Conservation (phyloP, 148 eudicot species). For the Vaccinium corymbosum region DNA sequence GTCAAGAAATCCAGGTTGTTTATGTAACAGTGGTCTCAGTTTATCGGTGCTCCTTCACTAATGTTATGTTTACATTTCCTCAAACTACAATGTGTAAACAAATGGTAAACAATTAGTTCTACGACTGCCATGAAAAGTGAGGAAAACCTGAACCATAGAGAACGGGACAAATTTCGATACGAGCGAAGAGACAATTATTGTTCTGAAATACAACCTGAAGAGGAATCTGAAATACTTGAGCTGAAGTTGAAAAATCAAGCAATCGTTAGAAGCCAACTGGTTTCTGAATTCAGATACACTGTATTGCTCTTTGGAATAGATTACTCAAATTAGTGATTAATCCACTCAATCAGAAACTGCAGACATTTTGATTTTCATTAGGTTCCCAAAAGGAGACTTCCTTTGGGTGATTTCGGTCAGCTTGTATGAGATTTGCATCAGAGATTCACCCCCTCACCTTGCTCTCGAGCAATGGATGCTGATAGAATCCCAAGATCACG, state of each 20-base stretch:
- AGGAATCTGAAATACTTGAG: background rate
- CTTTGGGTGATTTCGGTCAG: background rate
- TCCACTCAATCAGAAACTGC: background rate
- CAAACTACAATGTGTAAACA: no score
- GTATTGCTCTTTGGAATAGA: background rate
- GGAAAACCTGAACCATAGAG: no score
- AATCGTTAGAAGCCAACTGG: background rate
- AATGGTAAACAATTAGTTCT: no score
- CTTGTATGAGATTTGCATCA: background rate
- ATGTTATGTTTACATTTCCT: no score
- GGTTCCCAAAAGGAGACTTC: background rate
- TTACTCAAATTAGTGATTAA: background rate
- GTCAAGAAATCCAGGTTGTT: no score
- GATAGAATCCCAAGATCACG: conserved; percentile 93
- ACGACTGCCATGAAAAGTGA: no score
- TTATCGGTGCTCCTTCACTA: no score
- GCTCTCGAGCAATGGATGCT: conserved; percentile 84
- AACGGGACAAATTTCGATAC: no score
- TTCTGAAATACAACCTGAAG: background rate
- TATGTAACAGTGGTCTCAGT: no score
- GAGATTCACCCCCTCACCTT: conserved; percentile 38
- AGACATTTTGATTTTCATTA: background rate
- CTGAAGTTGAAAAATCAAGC: background rate
- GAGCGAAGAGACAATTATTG: no score
- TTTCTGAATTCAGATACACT: background rate